Conservation (phyloP, 352 stramenopile genomes). For the Globisporangium viniferum region DNA sequence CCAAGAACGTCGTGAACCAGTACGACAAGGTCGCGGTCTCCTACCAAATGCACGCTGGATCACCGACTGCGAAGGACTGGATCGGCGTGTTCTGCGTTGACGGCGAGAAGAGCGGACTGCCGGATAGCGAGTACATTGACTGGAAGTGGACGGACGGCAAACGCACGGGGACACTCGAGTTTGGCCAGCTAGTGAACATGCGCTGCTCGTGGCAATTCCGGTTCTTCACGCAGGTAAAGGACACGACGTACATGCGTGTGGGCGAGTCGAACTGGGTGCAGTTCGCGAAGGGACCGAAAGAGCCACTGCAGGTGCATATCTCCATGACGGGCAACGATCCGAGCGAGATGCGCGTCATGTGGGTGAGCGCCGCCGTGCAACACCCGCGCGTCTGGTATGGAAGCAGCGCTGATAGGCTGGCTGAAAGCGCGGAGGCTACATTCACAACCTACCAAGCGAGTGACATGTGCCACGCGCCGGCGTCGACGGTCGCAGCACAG, state of each 20-base stretch:
- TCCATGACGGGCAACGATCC: slow-evolving; percentile 23
- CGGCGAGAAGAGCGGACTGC: slow-evolving; percentile 14
- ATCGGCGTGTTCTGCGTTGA: slow-evolving; percentile 33
- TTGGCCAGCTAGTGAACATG: slow-evolving; percentile 45
- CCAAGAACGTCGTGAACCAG: slow-evolving; percentile 6
- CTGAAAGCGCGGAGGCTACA: neutral
- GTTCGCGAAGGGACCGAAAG: slow-evolving; percentile 23
- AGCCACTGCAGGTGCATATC: slow-evolving; percentile 38
- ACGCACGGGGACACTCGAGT: slow-evolving; percentile 16
- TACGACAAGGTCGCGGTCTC: slow-evolving; percentile 16
- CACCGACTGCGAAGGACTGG: slow-evolving; percentile 20
- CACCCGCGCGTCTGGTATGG: slow-evolving; percentile 26
- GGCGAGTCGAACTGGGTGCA: slow-evolving; percentile 27
- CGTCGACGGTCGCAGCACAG: slow-evolving; percentile 16
- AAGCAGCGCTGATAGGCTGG: neutral
- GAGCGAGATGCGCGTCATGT: slow-evolving; percentile 38
- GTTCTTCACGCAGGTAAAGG: slow-evolving; percentile 21
- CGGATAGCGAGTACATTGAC: slow-evolving; percentile 25
- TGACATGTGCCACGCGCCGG: slow-evolving; percentile 30
- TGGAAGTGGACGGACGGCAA: slow-evolving; percentile 7
- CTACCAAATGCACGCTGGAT: slow-evolving; percentile 18
- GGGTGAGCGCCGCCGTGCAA: slow-evolving; percentile 24
- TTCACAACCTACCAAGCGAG: slow-evolving; percentile 10
- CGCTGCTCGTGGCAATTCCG: slow-evolving; percentile 41
- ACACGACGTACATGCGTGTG: slow-evolving; percentile 19